Base-by-base conservation (phyloP, 306 rosid genomes). In the Lathyrus sativus region DNA sequence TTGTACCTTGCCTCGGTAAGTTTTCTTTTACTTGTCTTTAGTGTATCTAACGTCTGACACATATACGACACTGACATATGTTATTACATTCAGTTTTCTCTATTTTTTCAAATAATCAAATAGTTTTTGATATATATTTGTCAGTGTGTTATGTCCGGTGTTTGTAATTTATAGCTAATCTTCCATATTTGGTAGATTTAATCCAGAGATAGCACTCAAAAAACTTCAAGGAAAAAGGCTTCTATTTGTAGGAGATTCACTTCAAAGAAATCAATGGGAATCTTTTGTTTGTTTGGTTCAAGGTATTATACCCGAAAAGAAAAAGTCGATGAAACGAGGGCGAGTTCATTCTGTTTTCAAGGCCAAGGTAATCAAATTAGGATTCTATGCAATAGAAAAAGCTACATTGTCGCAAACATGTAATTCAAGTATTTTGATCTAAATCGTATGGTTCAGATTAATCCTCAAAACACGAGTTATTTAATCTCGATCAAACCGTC, bases 211-310 rank as follows among this genome's bases (percentile, higher is more conserved):
- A 6, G 88, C 90, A 6, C 88, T 93, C 3, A 84, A 74, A 73
- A 93, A 90, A 64, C 80, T 93, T 41, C 72, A 81, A 43, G 96
- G 93, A 38, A 93, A 93, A 77, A 88, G 89, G 80, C 68, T 93
- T 7, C 26, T 93, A 83, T 93, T 93, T 54, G 95, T 93, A 11
- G 99, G 99, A 57, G 99, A 93, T 78, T 93, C 99, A 22, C 66
- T 93, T 17, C 99, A 93, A 73, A 81, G 97, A 73, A 92, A 92
- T 18, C 99, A 93, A 43, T 93, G 99, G 99, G 90, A 93, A 74
- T 93, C 99, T 38, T 82, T 93, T 66, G 96, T 93, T 8, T 93
- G 99, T 67, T 42, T 90, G 85, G 89, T 93, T 26, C 92, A 88
- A 75, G 74, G 89, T 76, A 79, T 85, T 57, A 87, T 90, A 71